A percentile compares a stretch with the other conserved stretches of the same genome.
Evolutionary conservation across 2,329 filamentous ascomycete species (phyloP).

Genomic region (Colletotrichum lindemuthianum): DNA sequence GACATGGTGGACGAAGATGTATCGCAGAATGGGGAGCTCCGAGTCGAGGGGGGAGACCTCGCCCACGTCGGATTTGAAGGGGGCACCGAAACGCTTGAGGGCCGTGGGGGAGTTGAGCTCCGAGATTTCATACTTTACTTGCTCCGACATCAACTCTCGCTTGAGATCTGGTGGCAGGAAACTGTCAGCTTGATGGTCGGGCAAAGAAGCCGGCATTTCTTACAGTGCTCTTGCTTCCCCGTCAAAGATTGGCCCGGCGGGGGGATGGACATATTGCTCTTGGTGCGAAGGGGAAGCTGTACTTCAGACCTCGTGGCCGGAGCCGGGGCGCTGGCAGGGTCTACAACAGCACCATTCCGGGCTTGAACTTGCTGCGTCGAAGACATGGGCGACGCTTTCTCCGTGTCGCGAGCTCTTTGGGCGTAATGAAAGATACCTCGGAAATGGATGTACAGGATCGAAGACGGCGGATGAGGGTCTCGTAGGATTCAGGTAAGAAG

Average conservation of each 20-base stretch:
- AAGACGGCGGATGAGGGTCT: neutral
- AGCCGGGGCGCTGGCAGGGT: slow-evolving; percentile 12
- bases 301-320: slow-evolving; percentile 20
- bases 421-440: neutral
- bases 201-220: slow-evolving; percentile 44
- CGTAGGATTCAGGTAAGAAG: slow-evolving; percentile 2
- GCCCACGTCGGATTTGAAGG: slow-evolving; percentile 91
- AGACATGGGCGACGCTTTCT: slow-evolving; percentile 30
- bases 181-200: slow-evolving; percentile 5
- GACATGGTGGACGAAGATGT: slow-evolving; percentile 98
- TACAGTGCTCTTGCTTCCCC: slow-evolving; percentile 98
- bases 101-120: slow-evolving; percentile 96
- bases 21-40: slow-evolving; percentile 90
- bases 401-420: neutral
- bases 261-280: slow-evolving; percentile 44
- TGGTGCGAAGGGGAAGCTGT: slow-evolving; percentile 40
- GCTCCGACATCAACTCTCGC: slow-evolving; percentile 89
- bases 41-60: slow-evolving; percentile 95
- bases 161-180: slow-evolving; percentile 77
- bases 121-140: slow-evolving; percentile 88
- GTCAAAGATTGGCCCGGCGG: slow-evolving; percentile 70
- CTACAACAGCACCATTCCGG: slow-evolving; percentile 36
- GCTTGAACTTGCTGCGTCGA: slow-evolving; percentile 31
- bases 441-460: neutral
- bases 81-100: slow-evolving; percentile 92